Evolutionary conservation across 306 rosid species (phyloP).

Genomic region (Carpinus viminea): DNA sequence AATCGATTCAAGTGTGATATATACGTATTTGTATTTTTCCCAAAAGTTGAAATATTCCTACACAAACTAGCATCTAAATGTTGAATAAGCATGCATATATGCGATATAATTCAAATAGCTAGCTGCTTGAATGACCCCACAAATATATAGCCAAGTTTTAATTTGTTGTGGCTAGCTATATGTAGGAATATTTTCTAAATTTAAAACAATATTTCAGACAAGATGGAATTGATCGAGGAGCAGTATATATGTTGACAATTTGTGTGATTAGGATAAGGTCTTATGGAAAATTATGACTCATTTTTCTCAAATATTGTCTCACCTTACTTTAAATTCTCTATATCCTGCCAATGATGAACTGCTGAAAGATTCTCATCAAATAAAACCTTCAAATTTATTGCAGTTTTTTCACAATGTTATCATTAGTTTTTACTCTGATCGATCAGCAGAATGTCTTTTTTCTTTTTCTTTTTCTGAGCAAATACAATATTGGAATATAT

Average conservation of each 20-base stretch:
- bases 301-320: not conserved
- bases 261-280: conserved; percentile 22
- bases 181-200: not conserved
- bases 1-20: too few relatives aligned
- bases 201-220: conserved; percentile 13
- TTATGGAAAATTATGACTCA: not conserved
- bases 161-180: not conserved
- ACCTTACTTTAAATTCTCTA: conserved; percentile 7
- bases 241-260: conserved; percentile 32
- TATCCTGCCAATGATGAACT: not conserved
- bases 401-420: too few relatives aligned
- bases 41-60: not conserved
- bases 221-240: conserved; percentile 29
- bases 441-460: too few relatives aligned
- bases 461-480: too few relatives aligned
- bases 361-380: not conserved
- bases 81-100: not conserved
- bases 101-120: not conserved
- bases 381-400: too few relatives aligned
- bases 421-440: too few relatives aligned
- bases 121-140: too few relatives aligned
- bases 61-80: not conserved
- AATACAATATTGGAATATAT: too few relatives aligned
- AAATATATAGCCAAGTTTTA: not conserved
- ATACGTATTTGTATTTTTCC: too few relatives aligned